Evolutionary conservation across 148 eudicot species (phyloP).

Genomic region (Oxyria digyna): DNA sequence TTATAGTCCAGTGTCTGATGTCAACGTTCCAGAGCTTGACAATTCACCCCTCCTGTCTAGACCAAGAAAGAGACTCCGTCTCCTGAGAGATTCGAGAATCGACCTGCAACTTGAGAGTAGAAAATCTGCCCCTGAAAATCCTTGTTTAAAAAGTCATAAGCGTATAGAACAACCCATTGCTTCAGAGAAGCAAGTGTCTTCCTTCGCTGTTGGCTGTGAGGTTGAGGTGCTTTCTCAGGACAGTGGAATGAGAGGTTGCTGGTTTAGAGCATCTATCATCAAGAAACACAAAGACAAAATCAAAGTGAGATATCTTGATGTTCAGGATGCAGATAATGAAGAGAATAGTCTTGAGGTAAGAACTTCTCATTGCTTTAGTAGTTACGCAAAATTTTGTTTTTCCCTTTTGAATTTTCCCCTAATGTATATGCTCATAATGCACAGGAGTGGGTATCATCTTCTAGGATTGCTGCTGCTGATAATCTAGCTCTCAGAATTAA

Average conservation of each 20-base stretch:
- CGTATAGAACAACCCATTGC: conserved; percentile 2
- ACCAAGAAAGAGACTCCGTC: conserved; percentile 57
- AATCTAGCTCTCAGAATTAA: conserved; percentile 38
- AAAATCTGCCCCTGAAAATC: conserved; percentile 7
- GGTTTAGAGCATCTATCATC: conserved; percentile 64
- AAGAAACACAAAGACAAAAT: conserved; percentile 61
- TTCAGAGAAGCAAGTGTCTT: conserved; percentile 5
- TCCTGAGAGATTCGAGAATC: conserved; percentile 22
- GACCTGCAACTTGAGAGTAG: conserved; percentile 11
- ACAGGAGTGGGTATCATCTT: conserved; percentile 80
- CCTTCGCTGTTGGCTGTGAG: conserved; percentile 34
- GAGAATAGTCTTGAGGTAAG: conserved; percentile 51
- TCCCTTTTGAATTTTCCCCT: background rate
- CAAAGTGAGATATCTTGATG: conserved; percentile 61
- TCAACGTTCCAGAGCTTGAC: conserved; percentile 15
- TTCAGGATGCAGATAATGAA: conserved; percentile 68
- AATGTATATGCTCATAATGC: background rate
- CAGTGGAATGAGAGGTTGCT: conserved; percentile 87
- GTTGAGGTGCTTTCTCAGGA: conserved; percentile 85
- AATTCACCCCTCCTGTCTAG: conserved; percentile 19
- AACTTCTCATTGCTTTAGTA: background rate
- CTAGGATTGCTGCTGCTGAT: conserved; percentile 45
- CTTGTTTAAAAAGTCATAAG: conserved; percentile 3
- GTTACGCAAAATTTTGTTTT: background rate
- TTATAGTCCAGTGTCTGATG: conserved; percentile 9